phyloP scores from a whole-genome alignment of 345 rosid species.

The Turnera subulata region DNA sequence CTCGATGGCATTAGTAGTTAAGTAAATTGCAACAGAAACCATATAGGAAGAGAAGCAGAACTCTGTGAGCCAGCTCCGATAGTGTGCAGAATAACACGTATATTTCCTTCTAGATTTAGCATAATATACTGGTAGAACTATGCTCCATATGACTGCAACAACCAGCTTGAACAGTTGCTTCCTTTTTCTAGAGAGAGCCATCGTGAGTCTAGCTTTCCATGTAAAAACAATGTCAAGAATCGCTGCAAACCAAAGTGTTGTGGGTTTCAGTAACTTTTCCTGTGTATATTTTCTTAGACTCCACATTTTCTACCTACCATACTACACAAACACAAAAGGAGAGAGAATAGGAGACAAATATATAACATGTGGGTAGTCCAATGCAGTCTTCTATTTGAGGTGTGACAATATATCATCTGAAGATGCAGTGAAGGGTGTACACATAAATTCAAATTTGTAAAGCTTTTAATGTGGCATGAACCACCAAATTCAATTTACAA shows the following conservation, averaged over 20 bases:
- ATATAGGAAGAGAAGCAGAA: slow-evolving; percentile 80
- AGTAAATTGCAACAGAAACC: slow-evolving; percentile 72
- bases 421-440: too few relatives aligned
- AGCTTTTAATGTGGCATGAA: too few relatives aligned
- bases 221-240: slow-evolving; percentile 74
- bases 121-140: slow-evolving; percentile 72
- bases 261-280: slow-evolving; percentile 10
- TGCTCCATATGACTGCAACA: slow-evolving; percentile 69
- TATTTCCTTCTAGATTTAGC: slow-evolving; percentile 72
- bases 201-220: slow-evolving; percentile 72
- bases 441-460: too few relatives aligned
- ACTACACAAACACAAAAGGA: too few relatives aligned
- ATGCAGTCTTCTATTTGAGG: too few relatives aligned
- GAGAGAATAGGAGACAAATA: too few relatives aligned
- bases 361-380: too few relatives aligned
- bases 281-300: too few relatives aligned
- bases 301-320: too few relatives aligned
- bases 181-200: slow-evolving; percentile 55
- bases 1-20: slow-evolving; percentile 64
- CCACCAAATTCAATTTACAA: too few relatives aligned
- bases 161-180: slow-evolving; percentile 66
- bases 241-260: slow-evolving; percentile 45
- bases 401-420: too few relatives aligned
- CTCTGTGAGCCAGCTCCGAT: slow-evolving; percentile 75
- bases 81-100: slow-evolving; percentile 58